Evolutionary conservation across 305 asterid species (phyloP).

Genomic region (Fraxinus sp.): DNA sequence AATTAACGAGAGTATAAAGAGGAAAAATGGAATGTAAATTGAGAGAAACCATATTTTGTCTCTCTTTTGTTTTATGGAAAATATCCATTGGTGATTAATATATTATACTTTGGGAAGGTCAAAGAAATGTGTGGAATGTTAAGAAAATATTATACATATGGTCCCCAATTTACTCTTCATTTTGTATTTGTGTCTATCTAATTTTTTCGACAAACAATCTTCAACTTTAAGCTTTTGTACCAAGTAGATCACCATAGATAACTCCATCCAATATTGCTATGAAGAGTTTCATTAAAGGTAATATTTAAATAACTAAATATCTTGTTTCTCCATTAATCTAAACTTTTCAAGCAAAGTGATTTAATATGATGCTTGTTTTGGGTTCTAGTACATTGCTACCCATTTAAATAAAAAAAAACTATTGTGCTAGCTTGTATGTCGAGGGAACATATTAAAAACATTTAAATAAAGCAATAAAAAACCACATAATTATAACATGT

Average conservation of each 20-base stretch:
- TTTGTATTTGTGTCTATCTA: background rate
- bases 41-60: background rate
- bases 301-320: background rate
- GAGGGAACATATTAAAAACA: background rate
- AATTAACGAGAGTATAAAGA: background rate
- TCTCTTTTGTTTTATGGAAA: background rate
- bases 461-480: background rate
- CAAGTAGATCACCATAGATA: background rate
- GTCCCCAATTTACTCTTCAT: background rate
- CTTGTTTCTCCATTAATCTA: background rate
- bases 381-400: background rate
- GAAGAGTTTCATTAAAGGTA: background rate
- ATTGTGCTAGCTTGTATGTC: background rate
- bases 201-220: background rate
- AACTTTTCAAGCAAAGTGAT: background rate
- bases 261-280: background rate
- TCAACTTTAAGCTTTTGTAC: background rate
- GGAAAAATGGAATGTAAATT: background rate
- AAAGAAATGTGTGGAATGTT: background rate
- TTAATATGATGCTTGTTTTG: background rate
- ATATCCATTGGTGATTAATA: background rate
- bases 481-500: background rate
- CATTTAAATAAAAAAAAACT: background rate
- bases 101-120: background rate
- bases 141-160: background rate